Percentiles rank a stretch among this genome's conserved stretches.
phyloP scores from a whole-genome alignment of 1,284 basidiomycete genomes.

The Gymnopus androsaceus region DNA sequence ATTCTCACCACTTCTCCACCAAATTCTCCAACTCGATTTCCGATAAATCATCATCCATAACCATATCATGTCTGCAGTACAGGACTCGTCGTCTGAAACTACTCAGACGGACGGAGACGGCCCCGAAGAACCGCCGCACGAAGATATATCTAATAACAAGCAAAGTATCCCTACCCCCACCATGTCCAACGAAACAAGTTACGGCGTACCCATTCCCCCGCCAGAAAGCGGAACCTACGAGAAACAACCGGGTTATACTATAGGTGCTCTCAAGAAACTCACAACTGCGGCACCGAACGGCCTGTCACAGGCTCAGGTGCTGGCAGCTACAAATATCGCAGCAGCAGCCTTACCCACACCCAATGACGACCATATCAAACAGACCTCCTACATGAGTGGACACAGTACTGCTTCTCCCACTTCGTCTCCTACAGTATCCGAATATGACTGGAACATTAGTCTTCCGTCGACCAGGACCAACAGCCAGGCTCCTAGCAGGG shows the following conservation, averaged over 20 bases:
- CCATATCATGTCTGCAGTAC: conserved; percentile 39
- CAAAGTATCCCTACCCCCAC: conserved; percentile 21
- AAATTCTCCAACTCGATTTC: conserved; percentile 16
- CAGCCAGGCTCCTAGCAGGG: conserved; percentile 57
- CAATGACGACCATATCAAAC: conserved; percentile 5
- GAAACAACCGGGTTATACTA: conserved; percentile 59
- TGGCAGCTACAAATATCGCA: conserved; percentile 9
- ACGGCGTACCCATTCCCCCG: conserved; percentile 52
- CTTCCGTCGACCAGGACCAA: conserved; percentile 63
- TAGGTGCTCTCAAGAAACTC: conserved; percentile 47
- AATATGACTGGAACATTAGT: conserved; percentile 52
- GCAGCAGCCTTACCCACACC: conserved; percentile 10
- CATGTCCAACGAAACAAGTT: background rate
- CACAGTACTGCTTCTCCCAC: conserved; percentile 26
- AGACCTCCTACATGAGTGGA: conserved; percentile 1
- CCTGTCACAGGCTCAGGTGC: conserved; percentile 31
- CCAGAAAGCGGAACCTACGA: conserved; percentile 52
- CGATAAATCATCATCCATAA: conserved; percentile 23
- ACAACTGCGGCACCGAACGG: conserved; percentile 35
- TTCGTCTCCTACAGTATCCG: conserved; percentile 33
- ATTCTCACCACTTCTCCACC: conserved; percentile 16
- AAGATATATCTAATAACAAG: conserved; percentile 20
- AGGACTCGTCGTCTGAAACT: conserved; percentile 45
- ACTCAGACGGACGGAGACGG: conserved; percentile 57
- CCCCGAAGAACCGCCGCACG: conserved; percentile 57